These are phyloP conservation scores for Pleurotus cornucopiae DNA, from an alignment of 768 basidiomycete genomes.

Conservation along the genomic window DNA sequence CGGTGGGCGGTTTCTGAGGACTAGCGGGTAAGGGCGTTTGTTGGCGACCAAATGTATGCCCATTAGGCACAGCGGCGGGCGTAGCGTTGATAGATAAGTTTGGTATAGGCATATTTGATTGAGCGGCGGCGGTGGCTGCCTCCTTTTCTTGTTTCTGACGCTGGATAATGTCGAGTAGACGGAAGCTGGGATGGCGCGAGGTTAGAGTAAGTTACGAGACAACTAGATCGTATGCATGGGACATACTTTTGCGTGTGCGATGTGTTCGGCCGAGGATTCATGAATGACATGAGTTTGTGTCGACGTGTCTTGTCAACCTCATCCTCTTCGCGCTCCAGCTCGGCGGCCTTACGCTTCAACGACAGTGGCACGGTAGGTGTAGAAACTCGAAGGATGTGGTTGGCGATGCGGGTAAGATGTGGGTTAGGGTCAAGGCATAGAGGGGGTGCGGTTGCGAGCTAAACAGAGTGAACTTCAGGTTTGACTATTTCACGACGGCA, in stretches of 20 bases:
- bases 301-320: constrained; percentile 71
- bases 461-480: constrained; percentile 4
- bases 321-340: constrained; percentile 69
- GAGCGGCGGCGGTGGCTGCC: constrained; percentile 5
- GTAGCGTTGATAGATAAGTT: background rate
- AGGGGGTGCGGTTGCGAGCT: constrained; percentile 74
- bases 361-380: constrained; percentile 70
- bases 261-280: constrained; percentile 58
- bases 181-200: constrained; percentile 36
- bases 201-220: constrained; percentile 6
- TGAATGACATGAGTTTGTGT: constrained; percentile 73
- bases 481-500: constrained; percentile 8
- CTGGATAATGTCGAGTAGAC: constrained; percentile 49
- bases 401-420: constrained; percentile 70
- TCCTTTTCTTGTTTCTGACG: constrained; percentile 9
- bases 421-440: constrained; percentile 80
- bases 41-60: constrained; percentile 1
- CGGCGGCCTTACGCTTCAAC: constrained; percentile 72
- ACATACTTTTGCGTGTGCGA: constrained; percentile 48
- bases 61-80: background rate
- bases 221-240: constrained; percentile 2
- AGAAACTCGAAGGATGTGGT: constrained; percentile 68
- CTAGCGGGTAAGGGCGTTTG: background rate
- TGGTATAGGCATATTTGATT: constrained; percentile 3
- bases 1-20: background rate